These are phyloP conservation scores for Vicia villosa DNA, from an alignment of 306 rosid species.

Conservation along the genomic window DNA sequence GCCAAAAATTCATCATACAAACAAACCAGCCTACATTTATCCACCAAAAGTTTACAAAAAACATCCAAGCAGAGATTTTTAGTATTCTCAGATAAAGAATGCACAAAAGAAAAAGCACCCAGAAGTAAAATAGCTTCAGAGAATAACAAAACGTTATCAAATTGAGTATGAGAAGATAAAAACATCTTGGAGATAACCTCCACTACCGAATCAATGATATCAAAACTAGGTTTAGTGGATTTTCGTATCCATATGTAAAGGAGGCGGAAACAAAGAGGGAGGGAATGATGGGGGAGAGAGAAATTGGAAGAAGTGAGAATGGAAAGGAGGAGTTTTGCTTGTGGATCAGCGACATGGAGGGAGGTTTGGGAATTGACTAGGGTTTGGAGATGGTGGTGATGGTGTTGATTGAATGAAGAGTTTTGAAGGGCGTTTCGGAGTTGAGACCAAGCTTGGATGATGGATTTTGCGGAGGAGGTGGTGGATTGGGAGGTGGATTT, in stretches of 20 bases:
- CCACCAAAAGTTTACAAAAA: conserved; percentile 45
- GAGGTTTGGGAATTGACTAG: conserved; percentile 66
- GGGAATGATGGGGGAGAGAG: conserved; percentile 56
- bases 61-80: conserved; percentile 60
- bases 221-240: conserved; percentile 56
- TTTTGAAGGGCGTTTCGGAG: conserved; percentile 64
- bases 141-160: conserved; percentile 49
- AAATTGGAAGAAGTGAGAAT: conserved; percentile 55
- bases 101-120: conserved; percentile 64
- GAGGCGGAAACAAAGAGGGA: conserved; percentile 59
- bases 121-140: conserved; percentile 61
- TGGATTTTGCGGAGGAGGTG: conserved; percentile 68
- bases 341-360: conserved; percentile 68
- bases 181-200: conserved; percentile 43
- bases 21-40: conserved; percentile 46
- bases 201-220: conserved; percentile 55
- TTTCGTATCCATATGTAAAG: conserved; percentile 82
- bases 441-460: conserved; percentile 76
- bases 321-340: conserved; percentile 53
- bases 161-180: conserved; percentile 32
- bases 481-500: conserved; percentile 22
- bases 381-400: conserved; percentile 62
- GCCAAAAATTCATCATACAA: conserved; percentile 51
- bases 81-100: conserved; percentile 51
- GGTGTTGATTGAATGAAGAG: conserved; percentile 44